Evolutionary conservation across 495 filamentous ascomycete species (phyloP), one percentile per base, ranked within the genome.

Genomic region (Aspergillus bridgeri): DNA sequence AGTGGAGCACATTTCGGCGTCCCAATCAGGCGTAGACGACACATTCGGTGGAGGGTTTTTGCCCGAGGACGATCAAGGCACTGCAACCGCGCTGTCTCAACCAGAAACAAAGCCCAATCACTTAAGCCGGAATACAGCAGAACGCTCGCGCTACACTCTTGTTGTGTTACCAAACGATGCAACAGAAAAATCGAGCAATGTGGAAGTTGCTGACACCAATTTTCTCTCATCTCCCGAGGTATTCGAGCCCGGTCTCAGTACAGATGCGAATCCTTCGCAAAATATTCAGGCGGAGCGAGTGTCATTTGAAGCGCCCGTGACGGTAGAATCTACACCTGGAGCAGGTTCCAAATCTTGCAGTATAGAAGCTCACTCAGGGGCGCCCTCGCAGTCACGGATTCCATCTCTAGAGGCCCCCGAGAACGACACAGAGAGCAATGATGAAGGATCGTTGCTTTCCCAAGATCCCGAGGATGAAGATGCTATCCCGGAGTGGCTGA

Each of bases 401-500:
- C 43, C 48, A 5, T 59, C 61, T 24, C 25, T 53, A 17, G 50
- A 48, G 33, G 7, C 24, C n/a, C 48, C 53, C 6, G 49, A 50
- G 1, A 57, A 66, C 29, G 67, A 65, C 6, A 69, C 68, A 27
- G 72, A 74, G 21, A 72, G 66, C 23, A 65, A 69, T 13, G 76
- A 81, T 42, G 71, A 71, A 24, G 74, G 71, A 0, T 79, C 76
- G 19, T 58, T 81, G 48, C 59, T 86, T 15, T 84, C 84, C 0
- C 75, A 87, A 52, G 85, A 88, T 58, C 85, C 85, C 0, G 85
- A 87, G 13, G 85, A 88, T 64, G 83, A 86, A 53, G 85, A 88
- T 65, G 85, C 84, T 1, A 82, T 87, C 48, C 84, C 85, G 15
- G 84, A 86, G 20, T 88, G 85, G 85, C 67, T 87, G 23, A 66